Conservation (phyloP, 306 rosid species). For the Castanopsis chinensis region DNA sequence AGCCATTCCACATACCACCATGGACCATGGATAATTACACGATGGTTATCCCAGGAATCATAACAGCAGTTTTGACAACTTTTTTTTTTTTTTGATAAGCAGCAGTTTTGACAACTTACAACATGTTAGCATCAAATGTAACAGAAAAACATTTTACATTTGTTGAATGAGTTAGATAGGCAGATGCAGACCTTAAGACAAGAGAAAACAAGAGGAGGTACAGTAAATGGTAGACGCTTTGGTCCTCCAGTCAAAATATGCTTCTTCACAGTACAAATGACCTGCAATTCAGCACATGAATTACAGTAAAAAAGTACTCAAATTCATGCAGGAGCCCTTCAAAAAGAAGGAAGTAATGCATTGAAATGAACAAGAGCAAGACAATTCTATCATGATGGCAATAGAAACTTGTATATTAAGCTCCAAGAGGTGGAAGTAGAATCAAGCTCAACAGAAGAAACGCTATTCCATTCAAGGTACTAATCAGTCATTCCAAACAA, state of each 20-base stretch:
- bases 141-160: not conserved
- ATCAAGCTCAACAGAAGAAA: not conserved
- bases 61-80: not conserved
- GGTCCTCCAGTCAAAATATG: conserved; percentile 87
- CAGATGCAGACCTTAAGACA: conserved; percentile 71
- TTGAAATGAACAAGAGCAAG: not conserved
- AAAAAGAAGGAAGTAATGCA: not conserved
- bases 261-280: conserved; percentile 77
- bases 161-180: conserved; percentile 10
- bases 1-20: not conserved
- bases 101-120: not conserved
- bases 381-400: not conserved
- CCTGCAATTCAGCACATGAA: conserved; percentile 58
- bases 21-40: not conserved
- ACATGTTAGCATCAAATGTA: not conserved
- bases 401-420: not conserved
- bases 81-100: too few relatives aligned
- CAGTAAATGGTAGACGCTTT: conserved; percentile 83
- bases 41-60: not conserved
- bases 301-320: conserved; percentile 22
- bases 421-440: not conserved
- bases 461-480: not conserved
- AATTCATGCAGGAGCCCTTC: conserved; percentile 17
- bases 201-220: conserved; percentile 87
- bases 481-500: not conserved